A percentile compares a stretch with the other conserved stretches of the same genome.
These are phyloP conservation scores for Globisporangium spinosum DNA, from an alignment of 352 stramenopile genomes.

Conservation along the genomic window DNA sequence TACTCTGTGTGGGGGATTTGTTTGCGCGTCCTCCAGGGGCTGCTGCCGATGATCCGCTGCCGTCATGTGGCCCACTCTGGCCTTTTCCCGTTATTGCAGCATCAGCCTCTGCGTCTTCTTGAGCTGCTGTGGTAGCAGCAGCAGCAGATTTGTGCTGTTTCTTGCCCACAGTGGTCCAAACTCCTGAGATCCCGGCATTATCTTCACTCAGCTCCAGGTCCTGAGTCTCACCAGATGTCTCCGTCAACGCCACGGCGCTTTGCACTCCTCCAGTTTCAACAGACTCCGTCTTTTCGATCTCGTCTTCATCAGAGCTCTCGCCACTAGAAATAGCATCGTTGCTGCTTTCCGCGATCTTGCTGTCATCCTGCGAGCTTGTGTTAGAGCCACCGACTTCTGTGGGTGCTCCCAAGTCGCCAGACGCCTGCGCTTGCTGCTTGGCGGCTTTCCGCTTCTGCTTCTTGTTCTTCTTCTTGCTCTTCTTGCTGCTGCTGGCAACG, in stretches of 20 bases:
- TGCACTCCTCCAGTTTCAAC: neutral
- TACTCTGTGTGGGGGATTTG: conserved; percentile 14
- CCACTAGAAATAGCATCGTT: conserved; percentile 9
- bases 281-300: conserved; percentile 1
- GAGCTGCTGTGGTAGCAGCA: conserved; percentile 11
- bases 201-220: conserved; percentile 2
- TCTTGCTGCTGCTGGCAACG: conserved; percentile 27
- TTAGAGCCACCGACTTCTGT: neutral
- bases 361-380: neutral
- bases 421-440: conserved; percentile 22
- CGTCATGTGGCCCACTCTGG: neutral
- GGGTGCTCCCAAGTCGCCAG: neutral
- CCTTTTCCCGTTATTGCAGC: neutral
- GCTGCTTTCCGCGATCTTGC: neutral
- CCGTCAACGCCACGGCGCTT: neutral
- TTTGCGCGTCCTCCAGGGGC: neutral
- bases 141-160: conserved; percentile 41
- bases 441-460: conserved; percentile 58
- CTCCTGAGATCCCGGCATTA: conserved; percentile 23
- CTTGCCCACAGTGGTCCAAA: conserved; percentile 73
- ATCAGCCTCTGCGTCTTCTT: neutral
- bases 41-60: neutral
- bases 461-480: conserved; percentile 74
- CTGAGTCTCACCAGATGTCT: neutral
- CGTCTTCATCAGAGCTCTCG: conserved; percentile 18